phyloP scores from a whole-genome alignment of 192 early-diverging fungal genomes.

The Coemansia sp. region DNA sequence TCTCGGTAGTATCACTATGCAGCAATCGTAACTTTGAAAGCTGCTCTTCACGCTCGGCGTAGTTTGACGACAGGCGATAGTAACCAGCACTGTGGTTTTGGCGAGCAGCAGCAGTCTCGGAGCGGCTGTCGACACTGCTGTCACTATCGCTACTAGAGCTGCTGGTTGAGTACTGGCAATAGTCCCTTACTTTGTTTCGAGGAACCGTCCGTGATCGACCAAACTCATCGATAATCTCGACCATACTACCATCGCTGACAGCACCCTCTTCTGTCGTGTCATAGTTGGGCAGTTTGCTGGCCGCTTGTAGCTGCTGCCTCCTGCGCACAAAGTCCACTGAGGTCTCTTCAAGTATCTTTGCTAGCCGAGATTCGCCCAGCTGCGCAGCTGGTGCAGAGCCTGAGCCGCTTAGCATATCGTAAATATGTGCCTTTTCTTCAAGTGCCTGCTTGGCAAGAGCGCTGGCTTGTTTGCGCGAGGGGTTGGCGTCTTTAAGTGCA shows the following conservation, averaged over 20 bases:
- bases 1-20: conserved; percentile 18
- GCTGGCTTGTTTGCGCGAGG: background rate
- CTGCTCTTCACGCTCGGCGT: conserved; percentile 27
- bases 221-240: conserved; percentile 51
- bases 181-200: conserved; percentile 12
- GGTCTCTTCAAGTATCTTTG: conserved; percentile 37
- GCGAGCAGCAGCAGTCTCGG: background rate
- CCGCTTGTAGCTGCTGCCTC: conserved; percentile 5
- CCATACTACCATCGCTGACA: conserved; percentile 11
- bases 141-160: background rate
- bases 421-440: conserved; percentile 41
- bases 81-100: conserved; percentile 21
- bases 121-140: background rate
- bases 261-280: background rate
- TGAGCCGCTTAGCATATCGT: conserved; percentile 27
- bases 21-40: conserved; percentile 14
- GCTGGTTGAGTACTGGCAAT: background rate
- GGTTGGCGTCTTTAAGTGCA: background rate
- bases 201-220: conserved; percentile 37
- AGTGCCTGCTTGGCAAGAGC: conserved; percentile 14
- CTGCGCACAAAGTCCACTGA: conserved; percentile 44
- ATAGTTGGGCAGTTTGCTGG: background rate
- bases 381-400: background rate
- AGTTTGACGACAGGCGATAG: conserved; percentile 21
- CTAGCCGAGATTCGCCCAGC: conserved; percentile 23